Percentiles rank a stretch among this genome's conserved stretches.
phyloP scores from a whole-genome alignment of 768 basidiomycete genomes.

The Glaciozyma martinii region DNA sequence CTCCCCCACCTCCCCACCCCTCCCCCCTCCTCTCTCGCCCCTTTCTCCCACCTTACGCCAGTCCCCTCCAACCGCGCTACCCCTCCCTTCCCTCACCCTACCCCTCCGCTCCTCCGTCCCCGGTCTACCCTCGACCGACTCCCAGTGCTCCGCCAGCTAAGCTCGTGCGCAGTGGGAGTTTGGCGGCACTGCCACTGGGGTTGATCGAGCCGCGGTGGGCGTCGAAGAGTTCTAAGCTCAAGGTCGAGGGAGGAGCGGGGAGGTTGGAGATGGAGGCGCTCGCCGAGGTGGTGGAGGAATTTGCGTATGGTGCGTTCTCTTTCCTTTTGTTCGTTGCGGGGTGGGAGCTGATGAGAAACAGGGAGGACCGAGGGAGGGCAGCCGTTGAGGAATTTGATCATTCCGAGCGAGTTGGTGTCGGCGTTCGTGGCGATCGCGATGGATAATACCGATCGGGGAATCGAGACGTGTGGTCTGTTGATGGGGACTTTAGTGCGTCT shows the following conservation, averaged over 20 bases:
- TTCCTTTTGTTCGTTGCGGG: not conserved
- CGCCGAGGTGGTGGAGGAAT: conserved; percentile 5
- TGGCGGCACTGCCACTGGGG: not conserved
- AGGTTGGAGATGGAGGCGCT: not conserved
- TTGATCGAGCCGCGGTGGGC: not conserved
- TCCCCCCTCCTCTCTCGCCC: not conserved
- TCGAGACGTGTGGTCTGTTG: conserved; percentile 79
- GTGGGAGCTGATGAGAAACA: not conserved
- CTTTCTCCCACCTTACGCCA: not conserved
- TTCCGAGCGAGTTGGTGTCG: conserved; percentile 65
- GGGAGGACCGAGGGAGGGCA: conserved; percentile 20
- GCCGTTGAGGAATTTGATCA: conserved; percentile 52
- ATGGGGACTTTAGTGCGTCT: conserved; percentile 50
- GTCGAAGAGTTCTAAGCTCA: not conserved
- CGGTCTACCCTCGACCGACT: not conserved
- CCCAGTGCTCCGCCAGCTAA: conserved; percentile 3
- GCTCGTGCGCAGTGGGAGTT: not conserved
- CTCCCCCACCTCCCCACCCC: not conserved
- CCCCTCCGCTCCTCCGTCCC: not conserved
- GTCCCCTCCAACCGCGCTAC: conserved; percentile 1
- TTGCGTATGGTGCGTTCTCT: not conserved
- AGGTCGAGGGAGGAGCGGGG: not conserved
- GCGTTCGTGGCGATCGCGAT: conserved; percentile 69
- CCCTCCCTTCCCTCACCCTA: not conserved
- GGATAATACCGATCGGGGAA: conserved; percentile 65